Percentiles rank a stretch among this genome's conserved stretches.
Evolutionary conservation across 441 rosid genomes (phyloP).

Genomic region (Gossypium schwendimanii): DNA sequence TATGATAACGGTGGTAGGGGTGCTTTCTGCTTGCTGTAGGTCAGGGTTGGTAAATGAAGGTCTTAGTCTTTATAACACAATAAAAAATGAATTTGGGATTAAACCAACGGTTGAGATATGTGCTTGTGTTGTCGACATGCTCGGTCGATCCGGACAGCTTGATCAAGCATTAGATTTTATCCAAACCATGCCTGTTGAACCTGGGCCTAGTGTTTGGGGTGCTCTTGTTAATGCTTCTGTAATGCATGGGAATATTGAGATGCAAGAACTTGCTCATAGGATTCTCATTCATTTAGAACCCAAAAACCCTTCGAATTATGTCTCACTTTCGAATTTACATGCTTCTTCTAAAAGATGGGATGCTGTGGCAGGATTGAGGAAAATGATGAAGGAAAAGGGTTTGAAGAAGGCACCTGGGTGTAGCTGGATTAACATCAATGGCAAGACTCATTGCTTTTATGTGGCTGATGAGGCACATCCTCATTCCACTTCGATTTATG

Average conservation of each 20-base stretch:
- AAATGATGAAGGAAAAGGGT: conserved; percentile 48
- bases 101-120: conserved; percentile 53
- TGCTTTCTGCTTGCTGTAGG: conserved; percentile 60
- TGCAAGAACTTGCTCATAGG: conserved; percentile 51
- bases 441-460: conserved; percentile 41
- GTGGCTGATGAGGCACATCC: conserved; percentile 51
- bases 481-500: conserved; percentile 32
- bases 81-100: conserved; percentile 33
- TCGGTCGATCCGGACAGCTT: conserved; percentile 53
- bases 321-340: conserved; percentile 51
- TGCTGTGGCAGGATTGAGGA: conserved; percentile 51
- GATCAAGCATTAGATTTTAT: conserved; percentile 46
- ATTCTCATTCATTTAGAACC: conserved; percentile 56
- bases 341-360: conserved; percentile 60
- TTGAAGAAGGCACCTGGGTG: conserved; percentile 62
- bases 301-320: conserved; percentile 50
- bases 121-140: conserved; percentile 57
- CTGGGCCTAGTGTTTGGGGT: conserved; percentile 65
- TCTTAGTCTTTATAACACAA: conserved; percentile 35
- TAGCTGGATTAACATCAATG: conserved; percentile 56
- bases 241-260: conserved; percentile 47
- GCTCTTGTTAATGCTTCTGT: conserved; percentile 54
- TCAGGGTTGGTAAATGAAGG: conserved; percentile 51
- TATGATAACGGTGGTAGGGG: conserved; percentile 40
- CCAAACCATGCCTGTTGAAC: conserved; percentile 43